Conservation (phyloP, 768 basidiomycete genomes). For the Rhizopogon roseolus region DNA sequence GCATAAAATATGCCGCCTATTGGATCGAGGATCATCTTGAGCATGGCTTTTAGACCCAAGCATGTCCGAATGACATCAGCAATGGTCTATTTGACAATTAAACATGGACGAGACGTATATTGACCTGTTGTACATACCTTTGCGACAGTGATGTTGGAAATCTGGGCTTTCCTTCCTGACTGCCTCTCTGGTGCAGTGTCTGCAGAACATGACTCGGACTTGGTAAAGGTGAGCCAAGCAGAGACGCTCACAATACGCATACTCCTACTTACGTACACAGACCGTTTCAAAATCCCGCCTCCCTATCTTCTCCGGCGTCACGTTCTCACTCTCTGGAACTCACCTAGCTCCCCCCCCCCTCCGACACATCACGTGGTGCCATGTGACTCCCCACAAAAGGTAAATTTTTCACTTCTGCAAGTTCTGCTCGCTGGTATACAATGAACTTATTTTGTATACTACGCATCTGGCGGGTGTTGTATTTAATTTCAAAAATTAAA, state of each 20-base stretch:
- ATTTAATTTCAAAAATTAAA: no score
- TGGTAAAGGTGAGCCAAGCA: slow-evolving; percentile 44
- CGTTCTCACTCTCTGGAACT: slow-evolving; percentile 63
- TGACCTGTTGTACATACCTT: slow-evolving; percentile 51
- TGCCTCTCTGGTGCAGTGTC: slow-evolving; percentile 94
- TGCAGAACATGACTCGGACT: slow-evolving; percentile 43
- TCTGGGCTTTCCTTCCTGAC: slow-evolving; percentile 92
- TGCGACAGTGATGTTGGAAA: slow-evolving; percentile 94
- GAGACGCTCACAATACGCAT: background rate
- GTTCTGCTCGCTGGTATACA: no score
- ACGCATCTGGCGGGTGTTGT: no score
- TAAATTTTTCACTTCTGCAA: no score
- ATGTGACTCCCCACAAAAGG: no score
- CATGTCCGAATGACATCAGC: slow-evolving; percentile 98
- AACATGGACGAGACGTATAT: slow-evolving; percentile 2
- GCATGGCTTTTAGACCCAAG: slow-evolving; percentile 95
- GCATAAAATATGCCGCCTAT: slow-evolving; percentile 97
- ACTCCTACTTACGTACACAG: slow-evolving; percentile 29
- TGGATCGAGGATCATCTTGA: slow-evolving; percentile 99
- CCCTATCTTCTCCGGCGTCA: slow-evolving; percentile 66
- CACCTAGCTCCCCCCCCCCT: no score
- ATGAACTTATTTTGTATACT: no score
- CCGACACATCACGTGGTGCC: no score
- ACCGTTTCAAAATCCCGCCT: slow-evolving; percentile 58
- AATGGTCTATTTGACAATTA: slow-evolving; percentile 59